These are phyloP conservation scores for Aspergillus persii DNA, from an alignment of 2,329 filamentous ascomycete species.

Conservation along the genomic window DNA sequence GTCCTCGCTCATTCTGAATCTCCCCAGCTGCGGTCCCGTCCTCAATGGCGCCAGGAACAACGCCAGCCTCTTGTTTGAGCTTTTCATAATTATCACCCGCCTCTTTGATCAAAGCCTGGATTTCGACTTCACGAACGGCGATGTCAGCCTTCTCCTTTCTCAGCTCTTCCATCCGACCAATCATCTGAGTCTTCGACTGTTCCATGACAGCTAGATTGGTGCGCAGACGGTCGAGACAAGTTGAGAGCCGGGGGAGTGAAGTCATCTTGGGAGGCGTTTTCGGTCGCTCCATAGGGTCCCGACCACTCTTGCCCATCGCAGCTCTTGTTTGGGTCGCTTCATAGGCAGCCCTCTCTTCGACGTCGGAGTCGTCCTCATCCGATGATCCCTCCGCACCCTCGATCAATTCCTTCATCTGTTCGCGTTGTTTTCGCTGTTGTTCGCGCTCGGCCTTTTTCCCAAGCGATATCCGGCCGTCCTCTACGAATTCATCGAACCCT, in stretches of 20 bases:
- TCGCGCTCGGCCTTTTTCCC: slow-evolving; percentile 77
- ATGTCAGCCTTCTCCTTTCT: slow-evolving; percentile 68
- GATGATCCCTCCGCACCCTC: slow-evolving; percentile 69
- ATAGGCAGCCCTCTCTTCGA: slow-evolving; percentile 71
- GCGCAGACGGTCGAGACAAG: slow-evolving; percentile 64
- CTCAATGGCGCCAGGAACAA: slow-evolving; percentile 25
- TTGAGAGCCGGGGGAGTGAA: slow-evolving; percentile 70
- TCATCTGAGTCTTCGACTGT: slow-evolving; percentile 58
- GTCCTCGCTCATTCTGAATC: slow-evolving; percentile 32
- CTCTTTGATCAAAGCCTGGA: slow-evolving; percentile 77
- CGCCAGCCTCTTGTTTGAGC: slow-evolving; percentile 48
- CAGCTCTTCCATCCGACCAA: slow-evolving; percentile 63
- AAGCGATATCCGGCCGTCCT: slow-evolving; percentile 76
- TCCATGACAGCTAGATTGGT: slow-evolving; percentile 63
- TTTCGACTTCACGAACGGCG: slow-evolving; percentile 67
- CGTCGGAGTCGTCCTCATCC: slow-evolving; percentile 63
- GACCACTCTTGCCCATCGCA: slow-evolving; percentile 63
- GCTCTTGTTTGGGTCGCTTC: slow-evolving; percentile 82
- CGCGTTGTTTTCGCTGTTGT: slow-evolving; percentile 61
- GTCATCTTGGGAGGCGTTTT: slow-evolving; percentile 71
- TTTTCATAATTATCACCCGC: slow-evolving; percentile 70
- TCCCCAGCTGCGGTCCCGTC: slow-evolving; percentile 25
- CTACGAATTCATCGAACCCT: slow-evolving; percentile 88
- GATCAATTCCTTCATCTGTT: slow-evolving; percentile 82
- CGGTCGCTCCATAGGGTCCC: slow-evolving; percentile 34